Percentiles rank a stretch among this genome's conserved stretches.
These are phyloP conservation scores for Astrocystis sublimbata DNA, from an alignment of 495 filamentous ascomycete species.

Conservation along the genomic window DNA sequence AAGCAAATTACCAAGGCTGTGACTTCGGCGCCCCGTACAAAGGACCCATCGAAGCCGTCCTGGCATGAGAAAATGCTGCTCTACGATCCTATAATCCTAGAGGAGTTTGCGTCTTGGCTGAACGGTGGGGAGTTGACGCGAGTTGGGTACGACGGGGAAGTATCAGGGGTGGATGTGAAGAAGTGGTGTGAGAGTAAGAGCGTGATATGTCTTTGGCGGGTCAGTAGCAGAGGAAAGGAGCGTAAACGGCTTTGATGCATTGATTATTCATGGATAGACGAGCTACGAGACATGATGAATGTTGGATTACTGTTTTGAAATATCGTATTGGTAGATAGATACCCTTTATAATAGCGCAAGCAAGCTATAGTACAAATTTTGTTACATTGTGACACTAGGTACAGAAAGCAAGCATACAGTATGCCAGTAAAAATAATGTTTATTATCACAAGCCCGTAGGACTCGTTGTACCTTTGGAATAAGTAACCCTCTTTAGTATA, in stretches of 20 bases:
- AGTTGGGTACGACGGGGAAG: slow-evolving; percentile 65
- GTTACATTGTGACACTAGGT: too few relatives aligned
- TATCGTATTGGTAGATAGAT: background rate
- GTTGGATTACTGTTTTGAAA: background rate
- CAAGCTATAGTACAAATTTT: too few relatives aligned
- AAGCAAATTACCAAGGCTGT: slow-evolving; percentile 67
- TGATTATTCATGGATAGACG: too few relatives aligned
- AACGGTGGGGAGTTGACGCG: slow-evolving; percentile 67
- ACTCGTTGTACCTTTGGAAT: too few relatives aligned
- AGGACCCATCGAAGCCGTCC: slow-evolving; percentile 52
- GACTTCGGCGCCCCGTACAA: slow-evolving; percentile 50
- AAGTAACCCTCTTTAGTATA: too few relatives aligned
- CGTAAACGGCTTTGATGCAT: slow-evolving; percentile 49
- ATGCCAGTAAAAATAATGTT: too few relatives aligned
- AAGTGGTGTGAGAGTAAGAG: slow-evolving; percentile 85
- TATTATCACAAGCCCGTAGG: too few relatives aligned
- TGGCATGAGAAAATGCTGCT: slow-evolving; percentile 93
- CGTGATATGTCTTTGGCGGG: slow-evolving; percentile 68
- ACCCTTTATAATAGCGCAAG: background rate
- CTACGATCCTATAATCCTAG: slow-evolving; percentile 88
- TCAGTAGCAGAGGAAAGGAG: slow-evolving; percentile 45
- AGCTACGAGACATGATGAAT: background rate
- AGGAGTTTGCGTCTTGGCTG: slow-evolving; percentile 83
- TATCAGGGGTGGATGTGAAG: slow-evolving; percentile 60
- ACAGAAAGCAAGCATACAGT: too few relatives aligned